Conservation (phyloP, 495 filamentous ascomycete species). For the Penicillium longicatenatum region DNA sequence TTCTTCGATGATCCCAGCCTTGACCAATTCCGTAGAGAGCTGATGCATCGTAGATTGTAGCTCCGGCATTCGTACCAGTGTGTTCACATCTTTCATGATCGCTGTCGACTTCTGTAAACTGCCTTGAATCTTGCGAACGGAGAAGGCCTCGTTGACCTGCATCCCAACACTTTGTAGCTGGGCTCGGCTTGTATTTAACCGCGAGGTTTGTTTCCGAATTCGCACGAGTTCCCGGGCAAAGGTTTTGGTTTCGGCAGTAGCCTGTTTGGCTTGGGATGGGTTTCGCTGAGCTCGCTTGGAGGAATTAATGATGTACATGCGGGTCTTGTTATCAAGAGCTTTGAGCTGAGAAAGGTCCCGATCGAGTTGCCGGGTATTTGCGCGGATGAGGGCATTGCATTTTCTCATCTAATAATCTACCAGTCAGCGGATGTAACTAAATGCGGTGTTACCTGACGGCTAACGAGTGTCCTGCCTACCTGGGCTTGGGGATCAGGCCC, state of each 20-base stretch:
- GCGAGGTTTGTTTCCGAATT: conserved; percentile 69
- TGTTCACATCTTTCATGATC: conserved; percentile 97
- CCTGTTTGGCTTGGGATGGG: conserved; percentile 72
- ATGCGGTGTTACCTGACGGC: conserved; percentile 3
- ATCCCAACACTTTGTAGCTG: conserved; percentile 93
- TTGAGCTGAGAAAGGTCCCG: conserved; percentile 83
- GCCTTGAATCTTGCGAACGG: conserved; percentile 94
- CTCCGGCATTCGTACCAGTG: conserved; percentile 79
- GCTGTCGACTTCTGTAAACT: conserved; percentile 81
- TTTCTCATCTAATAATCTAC: conserved; percentile 73
- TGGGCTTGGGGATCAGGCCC: conserved; percentile 91
- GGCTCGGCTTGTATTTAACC: conserved; percentile 82
- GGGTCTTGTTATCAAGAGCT: conserved; percentile 77
- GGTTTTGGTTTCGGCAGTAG: conserved; percentile 73
- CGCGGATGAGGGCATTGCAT: conserved; percentile 89
- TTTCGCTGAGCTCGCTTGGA: conserved; percentile 77
- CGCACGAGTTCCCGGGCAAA: conserved; percentile 88
- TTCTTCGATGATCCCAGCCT: conserved; percentile 96
- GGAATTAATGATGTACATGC: conserved; percentile 77
- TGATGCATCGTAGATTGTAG: conserved; percentile 89
- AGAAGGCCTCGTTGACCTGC: conserved; percentile 98
- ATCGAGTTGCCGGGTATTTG: conserved; percentile 92
- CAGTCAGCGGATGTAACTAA: conserved; percentile 9
- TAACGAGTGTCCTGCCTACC: conserved; percentile 47
- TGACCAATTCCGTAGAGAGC: conserved; percentile 82